Base-by-base conservation (phyloP, 1,284 basidiomycete genomes). In the Xerocomus minutiporus region DNA sequence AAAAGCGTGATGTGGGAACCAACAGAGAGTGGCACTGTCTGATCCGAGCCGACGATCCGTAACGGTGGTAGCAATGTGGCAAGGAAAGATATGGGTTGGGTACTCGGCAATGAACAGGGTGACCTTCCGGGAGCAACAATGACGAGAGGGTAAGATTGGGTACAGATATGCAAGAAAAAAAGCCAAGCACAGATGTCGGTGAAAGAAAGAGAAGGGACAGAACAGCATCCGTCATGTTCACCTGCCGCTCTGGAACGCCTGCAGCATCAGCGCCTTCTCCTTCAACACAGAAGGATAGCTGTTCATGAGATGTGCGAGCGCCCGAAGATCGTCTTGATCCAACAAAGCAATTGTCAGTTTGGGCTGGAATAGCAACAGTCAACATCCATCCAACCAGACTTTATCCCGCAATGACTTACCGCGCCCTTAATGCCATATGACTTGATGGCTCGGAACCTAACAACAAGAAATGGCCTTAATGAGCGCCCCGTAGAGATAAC, bases 291-390 rank as follows among this genome's bases (percentile, higher is more conserved):
- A 74, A 7, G 91, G 87, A 66, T 92, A 93, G 64, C 86, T 88
- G 68, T 91, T 89, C 87, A 91, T 89, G 49, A 95, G 75, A 65
- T 93, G 88, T 8, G 89, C 87, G 38, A 94, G 77, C 1, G 90
- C 75, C 32, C 88, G 80, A 25, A 95, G 76, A 62, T 95, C 92
- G 54, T 93, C 91, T 59, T 86, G 79, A 61, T 94, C 91, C 52
- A 95, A 73, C 9, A 95, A 76, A 1, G 81, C 74, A 59, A 95
- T 91, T 1, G 91, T 91, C 56, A 91, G 73, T 67, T 92, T 91
- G 41, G 88, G 86, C 82, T 88, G 59, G 53, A 53, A 48, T 53
- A 40, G 11, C 9, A 36, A 17, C 38, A 15, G 34, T 56, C 26
- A 59, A 29, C 23, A 20, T 32, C 13, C 20, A 7, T 52, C 20